Percentiles rank a stretch among this genome's conserved stretches.
Evolutionary conservation across 2,329 filamentous ascomycete species (phyloP).

Genomic region (Penicillium sp.): DNA sequence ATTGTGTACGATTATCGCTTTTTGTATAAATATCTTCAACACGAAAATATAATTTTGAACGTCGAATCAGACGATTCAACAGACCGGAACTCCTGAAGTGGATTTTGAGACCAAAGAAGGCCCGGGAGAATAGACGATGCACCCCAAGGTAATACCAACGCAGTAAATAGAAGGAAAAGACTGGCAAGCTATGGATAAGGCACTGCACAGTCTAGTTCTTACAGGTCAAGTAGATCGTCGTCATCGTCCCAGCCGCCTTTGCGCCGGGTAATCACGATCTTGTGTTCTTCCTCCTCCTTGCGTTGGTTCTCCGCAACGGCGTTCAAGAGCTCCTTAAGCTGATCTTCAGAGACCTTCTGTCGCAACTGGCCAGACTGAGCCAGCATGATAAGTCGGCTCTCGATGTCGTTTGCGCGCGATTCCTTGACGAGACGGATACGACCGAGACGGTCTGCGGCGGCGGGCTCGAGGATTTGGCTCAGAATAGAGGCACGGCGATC

Average conservation of each 20-base stretch:
- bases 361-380: constrained; percentile 84
- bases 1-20: constrained; percentile 19
- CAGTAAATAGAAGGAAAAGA: not conserved
- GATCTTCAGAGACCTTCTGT: constrained; percentile 84
- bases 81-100: not conserved
- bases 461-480: constrained; percentile 89
- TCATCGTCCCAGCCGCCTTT: constrained; percentile 86
- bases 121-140: not conserved
- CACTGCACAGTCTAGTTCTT: constrained; percentile 10
- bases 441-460: constrained; percentile 87
- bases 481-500: constrained; percentile 60
- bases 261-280: constrained; percentile 81
- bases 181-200: not conserved
- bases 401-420: constrained; percentile 82
- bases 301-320: constrained; percentile 75
- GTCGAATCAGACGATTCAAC: not conserved
- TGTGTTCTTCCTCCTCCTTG: constrained; percentile 63
- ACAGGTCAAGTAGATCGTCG: constrained; percentile 49
- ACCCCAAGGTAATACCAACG: not conserved
- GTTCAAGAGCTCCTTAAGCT: constrained; percentile 87
- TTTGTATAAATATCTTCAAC: not conserved
- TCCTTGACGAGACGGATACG: constrained; percentile 96
- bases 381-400: constrained; percentile 90
- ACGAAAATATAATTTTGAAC: not conserved
- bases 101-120: not conserved